Conservation (phyloP, 768 basidiomycete species). For the Mycena amicta region DNA sequence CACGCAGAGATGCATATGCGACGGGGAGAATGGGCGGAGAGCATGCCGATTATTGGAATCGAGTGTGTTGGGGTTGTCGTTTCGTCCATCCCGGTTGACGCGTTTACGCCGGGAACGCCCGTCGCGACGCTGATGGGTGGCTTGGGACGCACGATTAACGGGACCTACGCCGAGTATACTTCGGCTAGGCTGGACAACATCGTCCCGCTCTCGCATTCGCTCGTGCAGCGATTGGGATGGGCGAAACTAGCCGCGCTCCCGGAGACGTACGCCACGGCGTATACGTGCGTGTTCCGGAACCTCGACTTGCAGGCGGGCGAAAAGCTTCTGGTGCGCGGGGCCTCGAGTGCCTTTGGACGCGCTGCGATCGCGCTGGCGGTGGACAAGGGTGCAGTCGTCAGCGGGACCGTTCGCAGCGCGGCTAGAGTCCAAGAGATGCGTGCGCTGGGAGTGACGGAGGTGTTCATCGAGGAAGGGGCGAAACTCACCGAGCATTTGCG, state of each 20-base stretch:
- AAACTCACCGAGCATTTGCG: conserved; percentile 8
- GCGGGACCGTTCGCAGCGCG: conserved; percentile 20
- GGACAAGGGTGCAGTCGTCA: conserved; percentile 22
- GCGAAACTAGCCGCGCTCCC: conserved; percentile 22
- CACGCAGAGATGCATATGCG: conserved; percentile 30
- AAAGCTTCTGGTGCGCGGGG: conserved; percentile 22
- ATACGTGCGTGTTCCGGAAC: conserved; percentile 23
- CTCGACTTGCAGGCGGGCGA: conserved; percentile 20
- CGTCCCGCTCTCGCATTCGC: conserved; percentile 10
- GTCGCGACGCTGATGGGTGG: conserved; percentile 27
- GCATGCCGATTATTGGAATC: conserved; percentile 25
- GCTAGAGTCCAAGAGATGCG: conserved; percentile 14
- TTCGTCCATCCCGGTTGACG: conserved; percentile 2
- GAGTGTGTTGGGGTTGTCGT: conserved; percentile 26
- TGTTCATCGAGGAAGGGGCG: conserved; percentile 9
- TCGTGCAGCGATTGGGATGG: conserved; percentile 18
- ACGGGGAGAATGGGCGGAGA: conserved; percentile 27
- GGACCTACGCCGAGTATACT: conserved; percentile 24
- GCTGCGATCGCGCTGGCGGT: conserved; percentile 25
- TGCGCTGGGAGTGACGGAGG: conserved; percentile 17
- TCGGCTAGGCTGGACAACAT: conserved; percentile 15
- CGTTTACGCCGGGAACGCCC: conserved; percentile 18
- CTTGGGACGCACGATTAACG: conserved; percentile 21
- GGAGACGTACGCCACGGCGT: conserved; percentile 26
- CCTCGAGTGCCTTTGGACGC: conserved; percentile 19